Evolutionary conservation across 106 monocot genomes (phyloP), one percentile per base, ranked within the genome.

Genomic region (Dactylorhiza incarnata): DNA sequence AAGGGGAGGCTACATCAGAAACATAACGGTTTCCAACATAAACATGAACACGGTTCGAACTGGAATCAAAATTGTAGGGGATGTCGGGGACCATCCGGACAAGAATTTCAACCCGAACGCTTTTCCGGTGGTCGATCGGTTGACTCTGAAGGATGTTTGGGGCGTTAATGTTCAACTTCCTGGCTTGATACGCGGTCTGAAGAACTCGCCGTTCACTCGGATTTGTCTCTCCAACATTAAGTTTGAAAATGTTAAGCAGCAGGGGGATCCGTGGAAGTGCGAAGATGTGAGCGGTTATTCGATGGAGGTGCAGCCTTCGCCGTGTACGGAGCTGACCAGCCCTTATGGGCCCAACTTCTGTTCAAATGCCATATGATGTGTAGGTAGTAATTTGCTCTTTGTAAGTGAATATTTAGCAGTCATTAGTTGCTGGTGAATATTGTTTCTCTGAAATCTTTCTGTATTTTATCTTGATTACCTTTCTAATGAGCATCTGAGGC

Each of bases 81-180:
- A 85, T 65, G 81, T 85, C 0, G 81, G 84, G 3, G 84, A 78
- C 68, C 84, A 85, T 61, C 84, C 84, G 7, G 84, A 85, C 49
- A 44, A 74, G 72, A 81, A 74, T 29, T 85, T 66, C 49, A 59
- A 81, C 51, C 73, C 77, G 43, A 68, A 68, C 51, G 84, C 84
- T 19, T 14, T 85, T 5, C 81, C 84, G 0, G 81, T 71, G 20
- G 84, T 85, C 0, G 74, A 77, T 29, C 81, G 74, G 9, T 49
- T 85, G 77, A 78, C 61, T 9, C 68, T 85, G 12, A 85, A 75
- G 81, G 78, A 77, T 16, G 71, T 85, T 2, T 81, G 78, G 80
- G 84, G 84, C 17, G 81, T 61, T 10, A 13, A 74, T 59, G 69
- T 85, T 8, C n/a, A 78, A 48, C 81, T 81, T 25, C 81, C 84